Evolutionary conservation across 495 filamentous ascomycete species (phyloP), one percentile per base, ranked within the genome.

Genomic region (Penicillium samsonianum): DNA sequence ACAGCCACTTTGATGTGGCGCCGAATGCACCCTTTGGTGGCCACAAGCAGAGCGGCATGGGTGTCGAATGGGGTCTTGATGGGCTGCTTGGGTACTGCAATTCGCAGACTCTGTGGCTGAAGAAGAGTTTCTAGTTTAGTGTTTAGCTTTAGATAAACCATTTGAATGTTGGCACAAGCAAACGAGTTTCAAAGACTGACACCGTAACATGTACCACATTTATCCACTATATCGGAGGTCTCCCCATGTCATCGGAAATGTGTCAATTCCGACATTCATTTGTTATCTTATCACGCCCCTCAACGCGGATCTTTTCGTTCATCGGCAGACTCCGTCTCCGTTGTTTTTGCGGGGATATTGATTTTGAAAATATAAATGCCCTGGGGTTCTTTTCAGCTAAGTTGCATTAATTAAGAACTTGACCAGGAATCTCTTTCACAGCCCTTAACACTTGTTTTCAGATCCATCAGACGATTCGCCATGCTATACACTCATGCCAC

Each of bases 41-140:
- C 16, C 80, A 83, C 65, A 88, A 89, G 76, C 76, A 86, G 58
- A 82, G 78, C 56, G 87, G 87, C 1, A 81, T 87, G 55, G 87
- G 87, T 4, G 80, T 80, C 17, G 87, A 88, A 69, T 82, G 84
- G 72, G 82, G 82, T 2, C 70, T 75, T 54, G 76, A 78, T 51
- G 87, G 87, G 2, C 60, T 88, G 59, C 68, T 84, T 55, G 71
- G 72, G n/a, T 89, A 83, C 63, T 77, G 73, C 48, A 84, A 87
- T 52, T 77, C 80, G n/a, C 79, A 86, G 70, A 69, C 58, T 12
- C 53, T 38, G 53, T 55, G 53, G 35, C 16, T 68, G 1, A 65
- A 55, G 53, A 67, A 55, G 53, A 55, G 52, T 12, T 38, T 47
- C 22, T 55, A 28, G 35, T 48, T 22, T 12, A 17, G 17, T 19